Evolutionary conservation across 83 land plant species (phyloP).

Genomic region (Larix sibirica): DNA sequence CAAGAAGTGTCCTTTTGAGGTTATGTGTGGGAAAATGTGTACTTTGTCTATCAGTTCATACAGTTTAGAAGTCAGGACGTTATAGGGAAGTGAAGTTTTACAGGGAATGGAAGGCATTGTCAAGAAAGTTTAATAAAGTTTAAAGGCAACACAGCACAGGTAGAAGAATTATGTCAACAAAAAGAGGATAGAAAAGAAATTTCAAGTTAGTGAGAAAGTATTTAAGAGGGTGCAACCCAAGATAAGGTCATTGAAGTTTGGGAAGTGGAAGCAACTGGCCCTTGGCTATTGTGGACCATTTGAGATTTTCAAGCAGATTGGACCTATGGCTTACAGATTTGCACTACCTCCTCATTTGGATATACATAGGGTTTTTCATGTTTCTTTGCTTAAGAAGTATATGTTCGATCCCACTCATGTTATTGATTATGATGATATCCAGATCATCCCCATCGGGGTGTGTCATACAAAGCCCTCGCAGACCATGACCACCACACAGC

Average conservation of each 20-base stretch:
- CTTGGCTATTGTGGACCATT: background rate
- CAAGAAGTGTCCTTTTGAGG: background rate
- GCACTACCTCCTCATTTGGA: background rate
- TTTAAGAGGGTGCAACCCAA: background rate
- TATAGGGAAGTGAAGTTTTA: background rate
- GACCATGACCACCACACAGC: too few relatives aligned
- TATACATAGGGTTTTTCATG: background rate
- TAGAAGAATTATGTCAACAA: background rate
- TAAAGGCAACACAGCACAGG: background rate
- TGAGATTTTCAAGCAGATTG: background rate
- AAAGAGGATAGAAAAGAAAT: background rate
- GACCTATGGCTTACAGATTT: background rate
- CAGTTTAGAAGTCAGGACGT: background rate
- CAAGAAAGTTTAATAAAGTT: background rate
- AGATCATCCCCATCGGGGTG: too few relatives aligned
- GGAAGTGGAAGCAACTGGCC: background rate
- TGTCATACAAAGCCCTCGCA: too few relatives aligned
- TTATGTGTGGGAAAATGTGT: background rate
- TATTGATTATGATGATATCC: too few relatives aligned
- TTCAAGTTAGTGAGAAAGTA: background rate
- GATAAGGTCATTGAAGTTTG: background rate
- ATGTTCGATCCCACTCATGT: background rate
- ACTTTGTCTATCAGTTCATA: background rate
- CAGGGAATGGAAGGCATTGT: background rate
- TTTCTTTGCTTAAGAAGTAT: background rate